phyloP scores from a whole-genome alignment of 768 basidiomycete species.

The Russula ochroleuca region DNA sequence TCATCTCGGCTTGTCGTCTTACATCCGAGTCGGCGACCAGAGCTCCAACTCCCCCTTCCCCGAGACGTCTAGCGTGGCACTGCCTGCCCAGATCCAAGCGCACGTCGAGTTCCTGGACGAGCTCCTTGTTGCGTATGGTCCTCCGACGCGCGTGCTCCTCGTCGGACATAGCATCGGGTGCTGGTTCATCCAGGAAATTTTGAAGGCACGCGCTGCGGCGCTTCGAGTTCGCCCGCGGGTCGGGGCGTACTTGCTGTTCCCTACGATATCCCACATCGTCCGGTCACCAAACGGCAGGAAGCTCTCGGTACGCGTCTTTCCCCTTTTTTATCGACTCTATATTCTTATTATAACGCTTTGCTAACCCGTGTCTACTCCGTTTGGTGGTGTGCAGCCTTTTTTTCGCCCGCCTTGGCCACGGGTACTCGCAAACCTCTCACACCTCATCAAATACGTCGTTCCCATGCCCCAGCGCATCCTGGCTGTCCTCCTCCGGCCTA shows the following conservation, averaged over 20 bases:
- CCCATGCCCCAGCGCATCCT: slow-evolving; percentile 39
- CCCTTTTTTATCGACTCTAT: background rate
- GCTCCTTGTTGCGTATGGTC: slow-evolving; percentile 53
- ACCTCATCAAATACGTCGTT: slow-evolving; percentile 37
- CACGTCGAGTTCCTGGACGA: slow-evolving; percentile 46
- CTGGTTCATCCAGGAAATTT: slow-evolving; percentile 56
- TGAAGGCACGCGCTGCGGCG: slow-evolving; percentile 52
- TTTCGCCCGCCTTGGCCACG: slow-evolving; percentile 47
- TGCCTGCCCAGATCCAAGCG: slow-evolving; percentile 20
- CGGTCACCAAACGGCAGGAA: slow-evolving; percentile 58
- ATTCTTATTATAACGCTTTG: background rate
- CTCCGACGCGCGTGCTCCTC: slow-evolving; percentile 42
- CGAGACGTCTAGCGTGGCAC: slow-evolving; percentile 6
- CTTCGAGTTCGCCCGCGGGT: slow-evolving; percentile 31
- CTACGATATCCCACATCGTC: slow-evolving; percentile 60
- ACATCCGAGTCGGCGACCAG: slow-evolving; percentile 31
- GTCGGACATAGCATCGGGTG: slow-evolving; percentile 69
- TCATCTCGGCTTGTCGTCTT: slow-evolving; percentile 32
- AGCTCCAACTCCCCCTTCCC: too few relatives aligned
- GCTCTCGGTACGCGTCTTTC: slow-evolving; percentile 47
- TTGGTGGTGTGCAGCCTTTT: slow-evolving; percentile 40
- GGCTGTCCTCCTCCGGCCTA: slow-evolving; percentile 35
- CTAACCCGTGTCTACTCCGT: too few relatives aligned
- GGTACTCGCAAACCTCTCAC: slow-evolving; percentile 44
- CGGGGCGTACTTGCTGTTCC: slow-evolving; percentile 61